These are phyloP conservation scores for Alternaria longipes DNA, from an alignment of 2,329 filamentous ascomycete genomes.

Conservation along the genomic window DNA sequence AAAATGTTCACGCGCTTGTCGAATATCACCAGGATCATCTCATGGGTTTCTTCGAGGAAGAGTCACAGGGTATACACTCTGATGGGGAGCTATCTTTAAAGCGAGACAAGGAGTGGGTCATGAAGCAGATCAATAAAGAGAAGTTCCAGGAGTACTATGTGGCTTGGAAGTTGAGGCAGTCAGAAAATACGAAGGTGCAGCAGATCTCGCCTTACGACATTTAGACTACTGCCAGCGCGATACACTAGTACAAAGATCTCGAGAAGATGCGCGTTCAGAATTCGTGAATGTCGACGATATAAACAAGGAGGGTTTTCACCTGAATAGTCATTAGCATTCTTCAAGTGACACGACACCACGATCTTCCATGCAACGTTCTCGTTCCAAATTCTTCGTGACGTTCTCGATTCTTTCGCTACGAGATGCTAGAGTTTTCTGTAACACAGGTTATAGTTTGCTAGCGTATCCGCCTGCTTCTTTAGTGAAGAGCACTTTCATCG, in stretches of 20 bases:
- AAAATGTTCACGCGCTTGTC: neutral
- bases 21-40: neutral
- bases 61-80: too few relatives aligned
- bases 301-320: too few relatives aligned
- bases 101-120: neutral
- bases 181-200: neutral
- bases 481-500: constrained; percentile 40
- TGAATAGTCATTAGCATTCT: too few relatives aligned
- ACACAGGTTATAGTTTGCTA: constrained; percentile 12
- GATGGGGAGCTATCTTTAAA: neutral
- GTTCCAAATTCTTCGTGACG: too few relatives aligned
- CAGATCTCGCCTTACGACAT: neutral
- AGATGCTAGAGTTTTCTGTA: too few relatives aligned
- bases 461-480: constrained; percentile 42
- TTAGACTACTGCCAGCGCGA: neutral
- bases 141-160: neutral
- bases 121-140: neutral
- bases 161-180: neutral
- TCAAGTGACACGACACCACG: too few relatives aligned
- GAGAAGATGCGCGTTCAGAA: neutral
- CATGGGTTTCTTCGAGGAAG: neutral
- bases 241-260: too few relatives aligned
- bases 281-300: too few relatives aligned
- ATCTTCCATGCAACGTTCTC: too few relatives aligned
- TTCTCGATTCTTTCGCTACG: too few relatives aligned